Base-by-base conservation (phyloP, 441 rosid species). In the Adansonia madagascariensis region DNA sequence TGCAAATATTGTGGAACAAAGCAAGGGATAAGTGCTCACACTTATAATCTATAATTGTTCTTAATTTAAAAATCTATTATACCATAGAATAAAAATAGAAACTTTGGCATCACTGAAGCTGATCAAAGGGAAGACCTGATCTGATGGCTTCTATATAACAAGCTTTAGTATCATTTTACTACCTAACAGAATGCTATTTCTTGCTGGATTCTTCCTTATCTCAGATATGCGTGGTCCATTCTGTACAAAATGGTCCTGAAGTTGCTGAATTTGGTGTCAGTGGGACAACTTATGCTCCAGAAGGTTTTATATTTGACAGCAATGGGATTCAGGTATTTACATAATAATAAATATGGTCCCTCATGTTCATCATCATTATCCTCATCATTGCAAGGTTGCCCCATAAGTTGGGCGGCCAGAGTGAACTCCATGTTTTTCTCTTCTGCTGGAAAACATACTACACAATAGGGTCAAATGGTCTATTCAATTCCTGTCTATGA, bases 221-320 rank as follows among this genome's bases (percentile, higher is more conserved):
- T 79, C 89, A 96, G 99, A 88, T 96, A 82, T 96, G 98, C 76
- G 96, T 91, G 76, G 85, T 93, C 84, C 89, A 91, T 72, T 92
- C 98, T 78, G 79, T 85, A 76, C 88, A 92, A 71, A 87, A 80
- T 80, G 91, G 92, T 83, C 93, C 93, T 61, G 9, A 80, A 82
- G 77, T 91, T 65, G 82, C 85, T 84, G 99, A 94, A 82, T 96
- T 85, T 85, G 85, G 78, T 87, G 94, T 94, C 77, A 87, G 90
- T 75, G 99, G 99, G 80, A 94, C 99, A 78, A 91, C 98, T 43
- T 96, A 92, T 87, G 96, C 99, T 73, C 99, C 99, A 78, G 99
- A 96, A 83, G 98, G 99, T 79, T 79, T 86, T 71, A 88, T 96
- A 75, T 91, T 82, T 82, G 95, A 90, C 80, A 85, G 87, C 85